Conservation (phyloP, 2,329 filamentous ascomycete species). For the Trichoderma breve region DNA sequence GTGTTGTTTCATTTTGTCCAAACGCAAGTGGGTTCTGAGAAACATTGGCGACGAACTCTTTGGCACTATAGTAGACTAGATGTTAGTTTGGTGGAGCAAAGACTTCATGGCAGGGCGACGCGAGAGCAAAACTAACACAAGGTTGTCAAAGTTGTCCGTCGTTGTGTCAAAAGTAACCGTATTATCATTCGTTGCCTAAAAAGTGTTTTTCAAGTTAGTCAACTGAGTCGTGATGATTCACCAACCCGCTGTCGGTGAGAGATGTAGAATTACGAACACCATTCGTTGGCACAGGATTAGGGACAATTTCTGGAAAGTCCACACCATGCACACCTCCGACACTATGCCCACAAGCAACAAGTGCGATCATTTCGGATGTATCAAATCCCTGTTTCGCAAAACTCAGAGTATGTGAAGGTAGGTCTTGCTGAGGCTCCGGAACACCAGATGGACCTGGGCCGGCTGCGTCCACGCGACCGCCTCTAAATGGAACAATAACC, state of each 20-base stretch:
- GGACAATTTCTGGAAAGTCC: constrained; percentile 9
- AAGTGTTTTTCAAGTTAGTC: neutral
- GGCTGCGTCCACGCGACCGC: neutral
- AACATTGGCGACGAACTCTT: neutral
- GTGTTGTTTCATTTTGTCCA: constrained; percentile 8
- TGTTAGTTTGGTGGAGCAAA: neutral
- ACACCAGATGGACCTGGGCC: constrained; percentile 1
- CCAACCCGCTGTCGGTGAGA: neutral
- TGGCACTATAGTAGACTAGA: neutral
- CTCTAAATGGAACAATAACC: neutral
- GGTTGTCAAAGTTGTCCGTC: neutral
- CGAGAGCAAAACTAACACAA: neutral
- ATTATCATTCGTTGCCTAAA: neutral
- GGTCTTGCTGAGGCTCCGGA: neutral
- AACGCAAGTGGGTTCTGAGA: constrained; percentile 1
- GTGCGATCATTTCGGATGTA: neutral
- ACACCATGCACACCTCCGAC: constrained; percentile 6
- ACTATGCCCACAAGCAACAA: constrained; percentile 2
- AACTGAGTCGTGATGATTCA: neutral
- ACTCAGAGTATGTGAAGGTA: neutral
- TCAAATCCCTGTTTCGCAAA: constrained; percentile 5
- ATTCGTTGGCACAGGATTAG: neutral
- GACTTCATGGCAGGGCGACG: too few species aligned
- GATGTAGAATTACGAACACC: neutral
- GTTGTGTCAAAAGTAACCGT: constrained; percentile 3